Percentiles rank a stretch among this genome's conserved stretches.
Conservation (phyloP, 208 protist genomes). For the Leishmania tarentolae region DNA sequence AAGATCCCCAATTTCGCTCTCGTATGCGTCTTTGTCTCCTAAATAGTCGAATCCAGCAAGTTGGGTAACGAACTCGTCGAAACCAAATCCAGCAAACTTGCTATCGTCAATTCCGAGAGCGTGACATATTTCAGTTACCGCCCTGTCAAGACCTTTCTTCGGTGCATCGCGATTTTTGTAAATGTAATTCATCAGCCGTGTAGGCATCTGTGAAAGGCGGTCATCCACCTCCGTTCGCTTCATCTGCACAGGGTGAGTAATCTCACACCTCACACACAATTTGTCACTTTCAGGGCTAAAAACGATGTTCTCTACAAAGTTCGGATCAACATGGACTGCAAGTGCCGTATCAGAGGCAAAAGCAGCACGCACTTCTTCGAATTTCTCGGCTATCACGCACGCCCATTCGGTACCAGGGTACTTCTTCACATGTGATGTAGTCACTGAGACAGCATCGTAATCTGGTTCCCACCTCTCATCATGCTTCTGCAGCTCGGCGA, state of each 20-base stretch:
- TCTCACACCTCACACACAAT: slow-evolving; percentile 36
- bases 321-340: slow-evolving; percentile 41
- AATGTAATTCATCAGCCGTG: slow-evolving; percentile 47
- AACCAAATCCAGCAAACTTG: slow-evolving; percentile 40
- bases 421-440: slow-evolving; percentile 35
- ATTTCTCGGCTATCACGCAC: slow-evolving; percentile 31
- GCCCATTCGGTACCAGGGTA: slow-evolving; percentile 43
- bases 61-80: slow-evolving; percentile 50
- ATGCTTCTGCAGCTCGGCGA: slow-evolving; percentile 39
- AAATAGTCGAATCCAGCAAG: slow-evolving; percentile 38
- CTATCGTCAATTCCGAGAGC: slow-evolving; percentile 40
- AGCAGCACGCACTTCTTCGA: slow-evolving; percentile 39
- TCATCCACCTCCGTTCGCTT: slow-evolving; percentile 28
- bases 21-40: slow-evolving; percentile 59
- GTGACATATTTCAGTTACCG: slow-evolving; percentile 47
- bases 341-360: slow-evolving; percentile 44
- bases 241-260: slow-evolving; percentile 40
- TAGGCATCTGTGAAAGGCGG: slow-evolving; percentile 33
- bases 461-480: slow-evolving; percentile 42
- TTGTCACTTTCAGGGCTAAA: slow-evolving; percentile 21
- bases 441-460: slow-evolving; percentile 24
- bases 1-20: slow-evolving; percentile 65
- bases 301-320: slow-evolving; percentile 33
- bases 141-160: slow-evolving; percentile 46
- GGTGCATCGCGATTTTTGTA: slow-evolving; percentile 34